Conservation (phyloP, 768 basidiomycete genomes). For the Trametopsis cervina region DNA sequence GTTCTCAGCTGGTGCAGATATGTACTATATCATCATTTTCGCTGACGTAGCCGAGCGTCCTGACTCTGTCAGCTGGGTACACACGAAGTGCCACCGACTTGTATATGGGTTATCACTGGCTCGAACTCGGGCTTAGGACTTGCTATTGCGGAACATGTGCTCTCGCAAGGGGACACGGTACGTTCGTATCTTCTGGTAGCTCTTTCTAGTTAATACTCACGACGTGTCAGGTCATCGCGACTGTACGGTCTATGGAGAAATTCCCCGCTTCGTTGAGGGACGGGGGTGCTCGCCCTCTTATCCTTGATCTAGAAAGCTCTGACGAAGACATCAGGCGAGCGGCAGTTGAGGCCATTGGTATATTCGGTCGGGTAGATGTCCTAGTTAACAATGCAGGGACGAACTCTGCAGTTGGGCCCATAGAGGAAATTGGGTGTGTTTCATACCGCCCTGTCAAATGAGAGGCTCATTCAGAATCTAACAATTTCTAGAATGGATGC, state of each 20-base stretch:
- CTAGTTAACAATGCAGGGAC: constrained; percentile 38
- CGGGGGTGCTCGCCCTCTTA: constrained; percentile 31
- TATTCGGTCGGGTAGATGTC: constrained; percentile 26
- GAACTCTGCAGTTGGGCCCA: constrained; percentile 26
- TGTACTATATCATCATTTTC: no score
- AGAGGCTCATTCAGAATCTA: no score
- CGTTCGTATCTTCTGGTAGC: no score
- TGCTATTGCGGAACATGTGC: constrained; percentile 18
- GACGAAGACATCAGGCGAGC: constrained; percentile 31
- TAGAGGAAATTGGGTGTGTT: constrained; percentile 33
- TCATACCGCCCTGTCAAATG: background rate
- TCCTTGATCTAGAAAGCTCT: constrained; percentile 43
- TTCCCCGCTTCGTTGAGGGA: constrained; percentile 25
- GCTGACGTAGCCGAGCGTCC: no score
- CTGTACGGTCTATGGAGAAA: constrained; percentile 38
- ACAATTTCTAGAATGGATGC: background rate
- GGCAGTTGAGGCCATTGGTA: constrained; percentile 21
- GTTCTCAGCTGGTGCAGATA: no score
- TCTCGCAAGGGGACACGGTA: constrained; percentile 22
- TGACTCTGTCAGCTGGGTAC: no score
- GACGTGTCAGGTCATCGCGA: constrained; percentile 41
- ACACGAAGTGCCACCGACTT: no score
- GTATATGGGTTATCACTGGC: constrained; percentile 24
- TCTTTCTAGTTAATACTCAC: background rate
- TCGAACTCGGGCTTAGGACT: constrained; percentile 23